phyloP scores from a whole-genome alignment of 306 rosid species.

The Casuarina equisetifolia region DNA sequence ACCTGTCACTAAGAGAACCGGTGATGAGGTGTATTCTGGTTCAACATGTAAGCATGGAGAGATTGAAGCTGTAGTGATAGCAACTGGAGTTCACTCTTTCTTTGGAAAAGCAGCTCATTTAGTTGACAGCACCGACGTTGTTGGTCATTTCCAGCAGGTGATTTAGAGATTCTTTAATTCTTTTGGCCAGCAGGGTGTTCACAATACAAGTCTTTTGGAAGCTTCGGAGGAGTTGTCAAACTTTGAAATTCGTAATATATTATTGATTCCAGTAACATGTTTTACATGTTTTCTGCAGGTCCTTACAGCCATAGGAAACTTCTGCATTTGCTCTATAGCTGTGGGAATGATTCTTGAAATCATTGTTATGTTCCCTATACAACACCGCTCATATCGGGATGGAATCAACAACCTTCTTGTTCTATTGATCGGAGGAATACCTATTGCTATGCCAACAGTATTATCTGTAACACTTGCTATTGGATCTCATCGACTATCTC shows the following conservation, averaged over 20 bases:
- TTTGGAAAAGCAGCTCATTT: constrained; percentile 86
- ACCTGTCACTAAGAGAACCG: constrained; percentile 75
- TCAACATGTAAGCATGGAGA: constrained; percentile 92
- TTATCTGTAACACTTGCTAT: constrained; percentile 88
- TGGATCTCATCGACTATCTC: constrained; percentile 87
- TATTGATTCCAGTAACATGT: constrained; percentile 2
- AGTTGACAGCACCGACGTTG: constrained; percentile 67
- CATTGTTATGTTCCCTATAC: constrained; percentile 78
- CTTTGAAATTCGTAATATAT: constrained; percentile 2
- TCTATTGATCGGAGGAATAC: constrained; percentile 91
- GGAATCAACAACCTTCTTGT: constrained; percentile 94
- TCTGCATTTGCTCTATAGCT: constrained; percentile 91
- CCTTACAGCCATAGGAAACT: constrained; percentile 81
- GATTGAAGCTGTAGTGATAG: constrained; percentile 85
- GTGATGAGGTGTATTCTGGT: constrained; percentile 77
- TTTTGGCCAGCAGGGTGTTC: background rate
- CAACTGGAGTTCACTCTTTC: constrained; percentile 80
- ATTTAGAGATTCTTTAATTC: constrained; percentile 6
- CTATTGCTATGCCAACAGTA: constrained; percentile 97
- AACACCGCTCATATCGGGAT: constrained; percentile 75
- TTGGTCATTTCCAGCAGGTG: constrained; percentile 86
- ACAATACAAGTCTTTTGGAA: background rate
- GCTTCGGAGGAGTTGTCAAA: constrained; percentile 6
- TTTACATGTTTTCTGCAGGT: constrained; percentile 49
- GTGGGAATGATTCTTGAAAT: constrained; percentile 86